Conservation (phyloP, 1,139 yeast species). For the Blastobotrys persicus region DNA sequence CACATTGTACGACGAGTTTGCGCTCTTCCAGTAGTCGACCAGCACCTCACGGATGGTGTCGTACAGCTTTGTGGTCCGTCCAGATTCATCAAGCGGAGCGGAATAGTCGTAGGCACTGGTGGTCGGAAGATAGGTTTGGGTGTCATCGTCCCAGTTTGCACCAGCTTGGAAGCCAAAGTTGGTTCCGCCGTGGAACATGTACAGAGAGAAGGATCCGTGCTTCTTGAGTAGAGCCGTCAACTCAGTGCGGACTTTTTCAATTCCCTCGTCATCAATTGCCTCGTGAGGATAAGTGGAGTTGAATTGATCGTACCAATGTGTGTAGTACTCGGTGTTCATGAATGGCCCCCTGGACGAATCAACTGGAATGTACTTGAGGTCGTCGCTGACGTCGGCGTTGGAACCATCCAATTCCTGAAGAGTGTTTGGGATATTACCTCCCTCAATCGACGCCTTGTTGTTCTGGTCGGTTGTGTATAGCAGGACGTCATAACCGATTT, state of each 20-base stretch:
- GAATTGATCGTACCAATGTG: conserved; percentile 13
- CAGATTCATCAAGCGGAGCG: conserved; percentile 15
- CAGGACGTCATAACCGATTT: conserved; percentile 10
- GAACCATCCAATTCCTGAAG: conserved; percentile 12
- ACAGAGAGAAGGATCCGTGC: conserved; percentile 7
- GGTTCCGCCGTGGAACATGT: conserved; percentile 15
- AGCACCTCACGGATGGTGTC: conserved; percentile 8
- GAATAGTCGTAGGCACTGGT: conserved; percentile 14
- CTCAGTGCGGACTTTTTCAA: background rate
- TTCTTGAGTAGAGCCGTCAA: conserved; percentile 5
- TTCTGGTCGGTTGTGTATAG: conserved; percentile 13
- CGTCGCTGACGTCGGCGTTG: background rate
- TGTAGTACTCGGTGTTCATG: conserved; percentile 12
- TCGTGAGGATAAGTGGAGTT: background rate
- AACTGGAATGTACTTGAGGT: background rate
- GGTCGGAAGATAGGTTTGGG: background rate
- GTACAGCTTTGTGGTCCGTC: conserved; percentile 11
- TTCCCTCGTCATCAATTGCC: background rate
- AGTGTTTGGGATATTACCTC: conserved; percentile 9
- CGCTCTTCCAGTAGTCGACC: background rate
- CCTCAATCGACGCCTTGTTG: background rate
- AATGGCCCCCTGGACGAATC: conserved; percentile 10
- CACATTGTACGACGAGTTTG: background rate
- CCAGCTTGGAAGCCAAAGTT: conserved; percentile 15
- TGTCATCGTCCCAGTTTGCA: conserved; percentile 7